Percentiles rank a stretch among this genome's conserved stretches.
Evolutionary conservation across 2,329 filamentous ascomycete genomes (phyloP).

Genomic region (Cladophialophora psammophila): DNA sequence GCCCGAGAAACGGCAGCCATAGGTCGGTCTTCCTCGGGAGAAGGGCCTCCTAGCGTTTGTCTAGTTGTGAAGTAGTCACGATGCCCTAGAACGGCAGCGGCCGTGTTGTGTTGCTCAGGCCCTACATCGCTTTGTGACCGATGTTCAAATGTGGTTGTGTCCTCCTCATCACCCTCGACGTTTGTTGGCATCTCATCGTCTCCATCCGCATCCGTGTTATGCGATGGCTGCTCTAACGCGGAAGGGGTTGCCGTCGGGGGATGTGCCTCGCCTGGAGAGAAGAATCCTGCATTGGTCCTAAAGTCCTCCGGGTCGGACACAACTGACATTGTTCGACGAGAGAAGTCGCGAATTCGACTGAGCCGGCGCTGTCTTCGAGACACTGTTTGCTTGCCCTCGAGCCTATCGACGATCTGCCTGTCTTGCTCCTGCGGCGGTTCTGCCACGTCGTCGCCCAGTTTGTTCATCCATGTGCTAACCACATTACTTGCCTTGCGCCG

Average conservation of each 20-base stretch:
- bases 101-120: background rate
- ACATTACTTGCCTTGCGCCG: slow-evolving; percentile 78
- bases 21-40: background rate
- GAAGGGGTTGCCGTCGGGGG: slow-evolving; percentile 52
- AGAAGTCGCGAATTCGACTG: slow-evolving; percentile 53
- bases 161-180: slow-evolving; percentile 69
- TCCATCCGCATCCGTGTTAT: slow-evolving; percentile 81
- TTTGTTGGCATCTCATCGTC: slow-evolving; percentile 90
- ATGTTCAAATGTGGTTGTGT: slow-evolving; percentile 34
- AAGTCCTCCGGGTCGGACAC: slow-evolving; percentile 65
- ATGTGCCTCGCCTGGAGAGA: slow-evolving; percentile 49
- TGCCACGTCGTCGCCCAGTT: slow-evolving; percentile 61
- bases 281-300: slow-evolving; percentile 42
- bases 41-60: background rate
- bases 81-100: background rate
- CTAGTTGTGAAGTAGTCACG: slow-evolving; percentile 26
- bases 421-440: slow-evolving; percentile 68
- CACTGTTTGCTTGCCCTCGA: slow-evolving; percentile 63
- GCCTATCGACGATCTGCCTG: slow-evolving; percentile 62
- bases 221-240: slow-evolving; percentile 45
- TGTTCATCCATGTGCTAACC: slow-evolving; percentile 90
- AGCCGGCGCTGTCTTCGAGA: slow-evolving; percentile 54
- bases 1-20: slow-evolving; percentile 4
- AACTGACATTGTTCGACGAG: slow-evolving; percentile 60
- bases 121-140: slow-evolving; percentile 12